Base-by-base conservation (phyloP, 768 basidiomycete genomes). In the Boletus huronensis region DNA sequence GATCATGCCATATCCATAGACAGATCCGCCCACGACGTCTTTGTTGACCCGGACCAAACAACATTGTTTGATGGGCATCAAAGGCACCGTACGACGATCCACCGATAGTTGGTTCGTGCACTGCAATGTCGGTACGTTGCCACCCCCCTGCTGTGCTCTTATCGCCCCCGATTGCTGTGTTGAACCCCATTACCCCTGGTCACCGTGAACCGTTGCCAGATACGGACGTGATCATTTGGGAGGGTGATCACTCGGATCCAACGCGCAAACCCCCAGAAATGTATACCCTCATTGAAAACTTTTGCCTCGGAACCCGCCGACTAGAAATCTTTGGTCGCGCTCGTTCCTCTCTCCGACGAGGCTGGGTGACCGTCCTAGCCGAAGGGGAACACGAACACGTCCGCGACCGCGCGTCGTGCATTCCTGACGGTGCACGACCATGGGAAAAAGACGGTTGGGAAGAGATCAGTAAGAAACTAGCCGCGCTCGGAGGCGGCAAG, bases 61-160 rank as follows among this genome's bases (percentile, higher is more conserved):
- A 61, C 96, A 98, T 65, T 98, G 95, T 70, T 73, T 98, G 46
- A 97, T 98, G 79, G 96, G 96, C 36, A 98, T 99, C 59, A 83
- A 93, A 45, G 97, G 97, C 14, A 98, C 97, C 2, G 96, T 99
- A 13, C 83, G 96, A 23, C 81, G 97, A 29, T 92, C 91, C 19
- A 95, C 90, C 1, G 97, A 99, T 68, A 88, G 86, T 55, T 91
- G 92, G 87, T 95, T 98, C 71, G 96, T 97, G 0, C 96, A 99
- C 70, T 98, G 95, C 67, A 99, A 99, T 72, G 89, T 99, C 60
- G 93, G 91, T 90, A 68, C 48, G 90, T 59, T 50, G 10, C 26
- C 28, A 16, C 3, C 17, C 29, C n/a, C 34, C n/a, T 38, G 47
- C 23, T 36, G 47, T 25, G 34, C 35, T 17, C 9, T 21, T 32